phyloP scores from a whole-genome alignment of 2,329 filamentous ascomycete genomes.

The Ilyonectria sp. region DNA sequence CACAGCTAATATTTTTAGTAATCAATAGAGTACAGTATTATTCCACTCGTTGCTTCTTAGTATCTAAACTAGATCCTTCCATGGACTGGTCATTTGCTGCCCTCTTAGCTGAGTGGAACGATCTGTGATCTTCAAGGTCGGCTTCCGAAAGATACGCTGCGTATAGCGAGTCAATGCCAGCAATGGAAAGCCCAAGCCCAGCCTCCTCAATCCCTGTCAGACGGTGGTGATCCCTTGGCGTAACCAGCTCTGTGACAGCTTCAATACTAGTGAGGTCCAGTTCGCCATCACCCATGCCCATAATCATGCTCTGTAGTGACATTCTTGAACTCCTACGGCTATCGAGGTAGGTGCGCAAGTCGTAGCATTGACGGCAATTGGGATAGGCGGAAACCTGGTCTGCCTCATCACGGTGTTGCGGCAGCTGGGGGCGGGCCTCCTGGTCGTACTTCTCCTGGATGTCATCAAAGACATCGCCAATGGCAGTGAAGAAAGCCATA shows the following conservation, averaged over 20 bases:
- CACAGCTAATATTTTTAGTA: no score
- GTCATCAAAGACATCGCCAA: slow-evolving; percentile 62
- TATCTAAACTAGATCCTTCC: no score
- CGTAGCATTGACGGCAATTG: slow-evolving; percentile 59
- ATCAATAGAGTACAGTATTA: no score
- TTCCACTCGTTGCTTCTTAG: no score
- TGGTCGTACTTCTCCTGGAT: slow-evolving; percentile 61
- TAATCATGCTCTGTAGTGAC: slow-evolving; percentile 61
- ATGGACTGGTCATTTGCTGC: no score
- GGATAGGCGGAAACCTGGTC: slow-evolving; percentile 58
- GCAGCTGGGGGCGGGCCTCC: slow-evolving; percentile 56
- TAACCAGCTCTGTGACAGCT: slow-evolving; percentile 59
- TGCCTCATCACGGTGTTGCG: slow-evolving; percentile 57
- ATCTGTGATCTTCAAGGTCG: no score
- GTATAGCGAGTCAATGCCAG: no score
- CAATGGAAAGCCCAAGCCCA: no score
- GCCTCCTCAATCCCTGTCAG: slow-evolving; percentile 54
- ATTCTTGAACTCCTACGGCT: slow-evolving; percentile 58
- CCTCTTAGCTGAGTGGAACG: no score
- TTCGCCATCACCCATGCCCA: slow-evolving; percentile 52
- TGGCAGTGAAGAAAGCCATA: slow-evolving; percentile 60
- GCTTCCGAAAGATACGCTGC: no score
- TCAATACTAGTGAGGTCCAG: slow-evolving; percentile 56
- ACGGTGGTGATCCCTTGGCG: slow-evolving; percentile 56
- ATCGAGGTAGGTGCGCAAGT: slow-evolving; percentile 57